Evolutionary conservation across 805 yeast species (phyloP), one percentile per base, ranked within the genome.

Genomic region (Wickerhamiella dianesei): DNA sequence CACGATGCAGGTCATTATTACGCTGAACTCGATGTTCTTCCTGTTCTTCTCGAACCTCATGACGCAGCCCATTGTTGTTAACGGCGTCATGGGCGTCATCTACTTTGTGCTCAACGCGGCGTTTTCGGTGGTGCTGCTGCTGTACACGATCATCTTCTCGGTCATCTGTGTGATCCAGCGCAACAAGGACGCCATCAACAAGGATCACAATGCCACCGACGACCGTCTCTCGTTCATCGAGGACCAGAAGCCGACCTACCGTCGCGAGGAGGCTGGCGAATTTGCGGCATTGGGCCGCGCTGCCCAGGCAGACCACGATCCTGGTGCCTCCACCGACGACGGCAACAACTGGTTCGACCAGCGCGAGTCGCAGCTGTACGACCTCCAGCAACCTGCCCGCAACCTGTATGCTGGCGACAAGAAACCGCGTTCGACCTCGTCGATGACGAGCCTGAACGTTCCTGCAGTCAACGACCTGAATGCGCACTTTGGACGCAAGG

Each of bases 71-170:
- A 79, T 78, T 18, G 74, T 76, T 6, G 96, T 84, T 12, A 69
- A 79, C 13, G 80, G 95, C 1, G 76, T 88, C 47, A 84, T 88
- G 95, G 96, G 94, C 0, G 82, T 94, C 77, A 72, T 88, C 1
- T 88, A 84, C 66, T 88, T 88, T 63, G 72, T 88, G 48, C 63
- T 88, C 62, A 88, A 88, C 62, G 96, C 96, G 4, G 94, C 89
- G 3, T 87, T 83, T 59, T 77, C 95, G 6, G 71, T 84, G 53
- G 71, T 85, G 45, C 68, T 88, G 55, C 72, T 88, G 61, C 54
- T 87, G 35, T 64, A 80, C 67, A 80, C 84, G 56, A 70, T 87
- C 50, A 77, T 77, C 2, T 79, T 82, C 55, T 73, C 80, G 47
- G 61, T 65, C n/a, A 25, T 55, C 18, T 52, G 57, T 49, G 65